Evolutionary conservation across 768 basidiomycete species (phyloP).

Genomic region (Tricholoma flavovirens): DNA sequence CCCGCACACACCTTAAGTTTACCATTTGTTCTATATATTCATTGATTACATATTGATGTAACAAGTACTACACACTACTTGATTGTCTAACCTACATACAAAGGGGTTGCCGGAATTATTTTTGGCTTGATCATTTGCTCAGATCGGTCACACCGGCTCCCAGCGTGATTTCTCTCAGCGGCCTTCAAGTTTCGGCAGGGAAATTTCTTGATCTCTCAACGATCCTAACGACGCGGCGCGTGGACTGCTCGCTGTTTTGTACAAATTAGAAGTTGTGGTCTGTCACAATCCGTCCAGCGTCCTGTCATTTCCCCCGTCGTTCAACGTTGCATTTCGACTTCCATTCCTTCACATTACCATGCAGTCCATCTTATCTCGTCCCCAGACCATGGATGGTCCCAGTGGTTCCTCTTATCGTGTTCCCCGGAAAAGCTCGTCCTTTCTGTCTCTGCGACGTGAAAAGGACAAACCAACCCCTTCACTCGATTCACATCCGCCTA

Average conservation of each 20-base stretch:
- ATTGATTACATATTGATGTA: no score
- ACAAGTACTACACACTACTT: no score
- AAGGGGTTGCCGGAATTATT: no score
- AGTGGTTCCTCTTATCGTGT: slow-evolving; percentile 29
- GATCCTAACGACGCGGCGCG: background rate
- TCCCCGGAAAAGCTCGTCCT: slow-evolving; percentile 51
- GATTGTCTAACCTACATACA: no score
- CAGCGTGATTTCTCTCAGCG: background rate
- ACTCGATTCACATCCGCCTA: slow-evolving; percentile 15
- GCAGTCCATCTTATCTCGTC: slow-evolving; percentile 34
- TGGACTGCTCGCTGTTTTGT: background rate
- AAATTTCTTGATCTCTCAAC: background rate
- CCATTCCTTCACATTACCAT: slow-evolving; percentile 15
- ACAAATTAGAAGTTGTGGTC: background rate
- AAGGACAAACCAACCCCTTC: slow-evolving; percentile 32
- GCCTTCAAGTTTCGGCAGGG: no score
- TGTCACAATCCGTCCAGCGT: background rate
- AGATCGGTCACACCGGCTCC: background rate
- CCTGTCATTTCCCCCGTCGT: background rate
- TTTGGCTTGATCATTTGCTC: background rate
- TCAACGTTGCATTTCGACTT: background rate
- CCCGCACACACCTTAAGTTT: background rate
- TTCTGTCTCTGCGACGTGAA: slow-evolving; percentile 50
- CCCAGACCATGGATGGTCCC: slow-evolving; percentile 24
- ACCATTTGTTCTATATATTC: no score